Conservation (phyloP, 176 grass and related monocot genomes). For the Musa itinerans region DNA sequence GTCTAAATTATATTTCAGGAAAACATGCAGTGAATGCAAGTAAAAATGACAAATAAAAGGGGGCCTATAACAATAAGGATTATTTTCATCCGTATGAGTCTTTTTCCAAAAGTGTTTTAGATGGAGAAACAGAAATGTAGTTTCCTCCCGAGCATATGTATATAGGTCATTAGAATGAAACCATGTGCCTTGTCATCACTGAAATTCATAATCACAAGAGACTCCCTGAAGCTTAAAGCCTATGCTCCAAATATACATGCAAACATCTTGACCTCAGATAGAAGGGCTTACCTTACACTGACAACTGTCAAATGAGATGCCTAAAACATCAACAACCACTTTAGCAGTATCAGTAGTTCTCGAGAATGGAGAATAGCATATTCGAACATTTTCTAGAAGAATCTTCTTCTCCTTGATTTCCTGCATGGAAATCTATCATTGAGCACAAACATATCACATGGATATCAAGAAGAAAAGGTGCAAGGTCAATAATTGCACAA, state of each 20-base stretch:
- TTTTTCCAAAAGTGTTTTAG: background rate
- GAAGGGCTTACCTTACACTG: slow-evolving; percentile 45
- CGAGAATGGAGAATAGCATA: slow-evolving; percentile 68
- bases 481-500: background rate
- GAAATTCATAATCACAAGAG: slow-evolving; percentile 4
- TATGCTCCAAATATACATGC: background rate
- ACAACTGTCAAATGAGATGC: slow-evolving; percentile 46
- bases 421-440: slow-evolving; percentile 18
- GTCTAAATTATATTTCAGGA: too few relatives aligned
- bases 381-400: slow-evolving; percentile 38
- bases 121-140: background rate
- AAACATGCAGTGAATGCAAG: too few relatives aligned
- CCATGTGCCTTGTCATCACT: background rate
- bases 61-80: background rate
- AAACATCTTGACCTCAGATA: background rate
- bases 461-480: background rate
- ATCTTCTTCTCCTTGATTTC: slow-evolving; percentile 49
- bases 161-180: background rate
- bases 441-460: background rate
- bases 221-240: background rate
- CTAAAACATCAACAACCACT: slow-evolving; percentile 49
- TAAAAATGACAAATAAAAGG: background rate
- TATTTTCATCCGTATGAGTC: background rate
- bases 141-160: background rate
- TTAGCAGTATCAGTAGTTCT: slow-evolving; percentile 68